Base-by-base conservation (phyloP, 2,329 filamentous ascomycete genomes). In the Xylariaceae sp. region DNA sequence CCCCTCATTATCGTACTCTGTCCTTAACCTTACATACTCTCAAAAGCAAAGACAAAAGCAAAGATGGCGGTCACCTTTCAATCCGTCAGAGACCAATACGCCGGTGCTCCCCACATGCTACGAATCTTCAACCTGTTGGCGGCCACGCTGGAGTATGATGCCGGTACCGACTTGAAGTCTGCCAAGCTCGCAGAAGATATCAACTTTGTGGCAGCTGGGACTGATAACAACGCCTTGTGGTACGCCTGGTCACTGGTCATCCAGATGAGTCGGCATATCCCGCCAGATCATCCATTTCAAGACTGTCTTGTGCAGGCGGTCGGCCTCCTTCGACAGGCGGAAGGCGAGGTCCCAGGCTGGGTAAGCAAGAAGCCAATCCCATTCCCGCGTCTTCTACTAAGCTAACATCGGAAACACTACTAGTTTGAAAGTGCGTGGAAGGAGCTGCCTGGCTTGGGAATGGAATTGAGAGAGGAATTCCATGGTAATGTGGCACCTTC, bases 121-220 rank as follows among this genome's bases (percentile, higher is more conserved):
- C n/a, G 11, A 6, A 31, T 30, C 3, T 31, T 30, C 24, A 31
- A 37, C 3, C 18, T 35, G 9, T 15, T 35, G 6, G 27, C n/a
- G 33, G 33, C 33, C 5, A 35, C 33, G 16, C 33, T 35, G 13
- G 12, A 27, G 21, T 35, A 35, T 35, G 7, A 18, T 26, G 23
- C 19, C 3, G 9, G 6, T n/a, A 35, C 33, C 14, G 15, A 35
- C 6, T 6, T 28, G 4, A 35, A 17, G n/a, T 5, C 33, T 15
- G 33, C 33, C 13, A 35, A 35, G 33, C 33, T 35, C n/a, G 33
- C 33, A 13, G 15, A 28, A 3, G 33, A 35, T 13, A 35, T 35
- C 18, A 35, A 26, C 8, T 35, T 35, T 15, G n/a, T 35, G 4
- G 26, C 13, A n/a, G 23, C 19, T 21, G 5, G 23, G 14, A 4